Base-by-base conservation (phyloP, 1,139 yeast species). In the Eremothecium gossypii region DNA sequence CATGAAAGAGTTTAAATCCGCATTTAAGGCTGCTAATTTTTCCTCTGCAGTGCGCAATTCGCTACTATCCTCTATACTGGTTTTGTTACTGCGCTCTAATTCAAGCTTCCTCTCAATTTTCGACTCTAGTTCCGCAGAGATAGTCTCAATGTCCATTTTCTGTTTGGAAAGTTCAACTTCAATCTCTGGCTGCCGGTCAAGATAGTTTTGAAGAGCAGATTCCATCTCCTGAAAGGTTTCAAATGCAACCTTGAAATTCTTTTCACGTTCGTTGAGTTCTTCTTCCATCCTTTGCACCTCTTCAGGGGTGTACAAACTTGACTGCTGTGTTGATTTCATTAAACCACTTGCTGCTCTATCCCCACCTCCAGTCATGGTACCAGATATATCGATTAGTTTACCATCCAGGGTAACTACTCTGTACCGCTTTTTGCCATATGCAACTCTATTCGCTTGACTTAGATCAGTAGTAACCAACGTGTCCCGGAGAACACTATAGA, bases 331-430 rank as follows among this genome's bases (percentile, higher is more conserved):
- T 2, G 67, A 53, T 39, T 56, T 62, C 70, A 68, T 65, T 28
- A 67, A 59, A 11, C 71, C 71, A 34, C 57, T 60, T 11, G 76
- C 71, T 11, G 75, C 77, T 37, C 73, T 68, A 38, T 73, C 76
- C 42, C 97, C 97, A 64, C 99, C 99, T 55, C 99, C 99, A 40
- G 94, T 79, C 83, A 93, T 82, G 1, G 97, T 84, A 63, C 99
- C 99, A 2, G 95, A 83, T n/a, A 83, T 78, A 57, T 89, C 97
- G 44, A 93, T 91, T 29, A 91, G 69, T 53, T 86, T 83, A 27
- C 99, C 99, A 62, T 85, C 95, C 11, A 87, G 64, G 0, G 98
- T 86, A 0, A 93, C 98, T 9, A 89, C 97, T 55, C 95, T 75
- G 72, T 78, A 85, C 48, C 95, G 69, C 48, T 71, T 76, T n/a